These are phyloP conservation scores for Drechmeria coniospora DNA, from an alignment of 2,329 filamentous ascomycete species.

Conservation along the genomic window DNA sequence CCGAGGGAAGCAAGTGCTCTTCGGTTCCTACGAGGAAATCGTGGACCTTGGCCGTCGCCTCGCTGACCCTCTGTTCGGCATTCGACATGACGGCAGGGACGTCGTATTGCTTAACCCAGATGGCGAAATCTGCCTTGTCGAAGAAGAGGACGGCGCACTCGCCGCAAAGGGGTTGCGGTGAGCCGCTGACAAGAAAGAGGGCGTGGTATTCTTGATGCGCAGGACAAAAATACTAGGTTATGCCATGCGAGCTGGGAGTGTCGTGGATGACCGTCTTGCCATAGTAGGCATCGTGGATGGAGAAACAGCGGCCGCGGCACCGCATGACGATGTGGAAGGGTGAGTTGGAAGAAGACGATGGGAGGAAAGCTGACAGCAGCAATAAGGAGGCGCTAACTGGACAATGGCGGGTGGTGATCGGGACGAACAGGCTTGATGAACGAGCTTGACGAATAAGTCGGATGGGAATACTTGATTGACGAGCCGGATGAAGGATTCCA, in stretches of 20 bases:
- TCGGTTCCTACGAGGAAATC: conserved; percentile 2
- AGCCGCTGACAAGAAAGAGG: conserved; percentile 5
- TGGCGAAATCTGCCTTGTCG: conserved; percentile 2
- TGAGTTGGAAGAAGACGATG: too few species aligned
- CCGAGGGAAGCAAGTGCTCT: not conserved
- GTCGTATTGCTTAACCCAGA: conserved; percentile 11
- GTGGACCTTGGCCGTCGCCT: conserved; percentile 1
- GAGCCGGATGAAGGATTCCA: too few species aligned
- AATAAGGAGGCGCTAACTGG: too few species aligned
- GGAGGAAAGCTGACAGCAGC: too few species aligned
- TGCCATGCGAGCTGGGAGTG: conserved; percentile 4
- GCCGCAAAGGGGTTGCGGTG: conserved; percentile 15
- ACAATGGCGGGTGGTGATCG: too few species aligned
- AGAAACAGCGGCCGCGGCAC: conserved; percentile 13
- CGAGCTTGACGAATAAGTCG: too few species aligned
- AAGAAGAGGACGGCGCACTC: conserved; percentile 18
- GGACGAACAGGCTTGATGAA: too few species aligned
- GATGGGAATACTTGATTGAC: too few species aligned
- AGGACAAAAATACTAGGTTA: conserved; percentile 16
- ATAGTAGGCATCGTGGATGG: not conserved
- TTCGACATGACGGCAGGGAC: conserved; percentile 2
- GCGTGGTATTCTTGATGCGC: conserved; percentile 13
- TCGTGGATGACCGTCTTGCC: conserved; percentile 9
- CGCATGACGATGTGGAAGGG: too few species aligned
- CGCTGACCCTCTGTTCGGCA: not conserved